Conservation (phyloP, 176 grass and related monocot species). For the Oryza punctata region DNA sequence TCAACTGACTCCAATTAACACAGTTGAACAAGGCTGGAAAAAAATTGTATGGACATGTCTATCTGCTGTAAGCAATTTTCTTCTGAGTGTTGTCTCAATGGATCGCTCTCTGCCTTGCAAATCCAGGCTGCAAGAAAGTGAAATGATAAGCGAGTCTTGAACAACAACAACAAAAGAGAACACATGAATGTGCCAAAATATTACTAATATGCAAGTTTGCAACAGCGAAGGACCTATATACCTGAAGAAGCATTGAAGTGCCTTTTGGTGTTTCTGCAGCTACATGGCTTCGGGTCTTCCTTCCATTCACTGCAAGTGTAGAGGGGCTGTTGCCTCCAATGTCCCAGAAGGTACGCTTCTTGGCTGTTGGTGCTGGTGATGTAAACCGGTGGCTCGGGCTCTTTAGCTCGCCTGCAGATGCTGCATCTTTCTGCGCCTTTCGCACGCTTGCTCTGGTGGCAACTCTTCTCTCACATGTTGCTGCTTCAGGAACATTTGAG, state of each 20-base stretch:
- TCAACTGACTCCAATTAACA: slow-evolving; percentile 17
- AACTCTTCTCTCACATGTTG: slow-evolving; percentile 49
- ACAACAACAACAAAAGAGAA: slow-evolving; percentile 34
- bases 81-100: slow-evolving; percentile 34
- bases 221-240: slow-evolving; percentile 43
- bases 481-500: slow-evolving; percentile 34
- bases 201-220: neutral
- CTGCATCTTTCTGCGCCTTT: slow-evolving; percentile 52
- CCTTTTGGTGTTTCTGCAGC: slow-evolving; percentile 46
- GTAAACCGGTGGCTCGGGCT: slow-evolving; percentile 71
- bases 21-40: slow-evolving; percentile 1
- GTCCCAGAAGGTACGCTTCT: slow-evolving; percentile 98
- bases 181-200: slow-evolving; percentile 27
- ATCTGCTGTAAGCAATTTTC: neutral
- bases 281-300: slow-evolving; percentile 90
- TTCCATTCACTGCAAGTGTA: slow-evolving; percentile 64
- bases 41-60: slow-evolving; percentile 35
- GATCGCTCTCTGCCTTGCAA: slow-evolving; percentile 53
- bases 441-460: slow-evolving; percentile 65
- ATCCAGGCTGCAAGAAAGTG: slow-evolving; percentile 78
- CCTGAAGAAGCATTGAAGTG: slow-evolving; percentile 59
- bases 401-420: slow-evolving; percentile 55
- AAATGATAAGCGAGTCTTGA: slow-evolving; percentile 52
- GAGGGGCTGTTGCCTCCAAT: slow-evolving; percentile 80
- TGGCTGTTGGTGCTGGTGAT: slow-evolving; percentile 65